Conservation (phyloP, 192 early-diverging fungal genomes). For the Coemansia guatemalensis region DNA sequence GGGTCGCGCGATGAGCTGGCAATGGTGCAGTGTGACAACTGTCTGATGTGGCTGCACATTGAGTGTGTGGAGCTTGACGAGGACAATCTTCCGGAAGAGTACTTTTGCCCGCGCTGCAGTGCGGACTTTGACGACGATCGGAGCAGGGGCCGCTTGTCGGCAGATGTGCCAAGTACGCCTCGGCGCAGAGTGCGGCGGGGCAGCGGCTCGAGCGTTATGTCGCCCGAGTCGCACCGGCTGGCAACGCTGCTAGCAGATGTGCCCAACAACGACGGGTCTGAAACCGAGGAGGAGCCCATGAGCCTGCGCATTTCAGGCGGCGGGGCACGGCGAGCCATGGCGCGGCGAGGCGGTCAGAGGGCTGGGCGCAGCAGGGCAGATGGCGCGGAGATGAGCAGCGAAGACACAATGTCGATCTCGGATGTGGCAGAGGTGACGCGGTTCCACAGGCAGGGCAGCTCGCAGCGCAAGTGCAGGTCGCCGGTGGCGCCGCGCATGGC, state of each 20-base stretch:
- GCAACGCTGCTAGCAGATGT: constrained; percentile 44
- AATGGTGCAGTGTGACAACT: constrained; percentile 78
- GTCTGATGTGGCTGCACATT: constrained; percentile 70
- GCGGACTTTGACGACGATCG: constrained; percentile 10
- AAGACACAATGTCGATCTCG: constrained; percentile 50
- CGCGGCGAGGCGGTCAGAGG: not conserved
- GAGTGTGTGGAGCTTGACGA: constrained; percentile 64
- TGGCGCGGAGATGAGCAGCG: constrained; percentile 22
- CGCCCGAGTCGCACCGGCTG: constrained; percentile 43
- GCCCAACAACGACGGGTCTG: constrained; percentile 33
- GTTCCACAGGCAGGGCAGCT: constrained; percentile 52
- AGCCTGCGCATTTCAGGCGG: constrained; percentile 14
- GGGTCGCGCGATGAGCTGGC: constrained; percentile 49
- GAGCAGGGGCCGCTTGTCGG: not conserved
- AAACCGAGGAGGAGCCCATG: constrained; percentile 52
- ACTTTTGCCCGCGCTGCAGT: constrained; percentile 60
- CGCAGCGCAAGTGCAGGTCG: constrained; percentile 18
- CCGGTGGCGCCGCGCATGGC: constrained; percentile 37
- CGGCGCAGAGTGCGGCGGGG: constrained; percentile 14
- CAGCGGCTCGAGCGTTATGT: constrained; percentile 26
- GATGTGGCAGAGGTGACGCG: constrained; percentile 46
- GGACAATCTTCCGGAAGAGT: constrained; percentile 59
- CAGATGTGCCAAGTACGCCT: constrained; percentile 13
- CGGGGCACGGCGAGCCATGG: not conserved
- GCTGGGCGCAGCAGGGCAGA: not conserved